Evolutionary conservation across 2,329 filamentous ascomycete genomes (phyloP).

Genomic region (Colletotrichum sp.): DNA sequence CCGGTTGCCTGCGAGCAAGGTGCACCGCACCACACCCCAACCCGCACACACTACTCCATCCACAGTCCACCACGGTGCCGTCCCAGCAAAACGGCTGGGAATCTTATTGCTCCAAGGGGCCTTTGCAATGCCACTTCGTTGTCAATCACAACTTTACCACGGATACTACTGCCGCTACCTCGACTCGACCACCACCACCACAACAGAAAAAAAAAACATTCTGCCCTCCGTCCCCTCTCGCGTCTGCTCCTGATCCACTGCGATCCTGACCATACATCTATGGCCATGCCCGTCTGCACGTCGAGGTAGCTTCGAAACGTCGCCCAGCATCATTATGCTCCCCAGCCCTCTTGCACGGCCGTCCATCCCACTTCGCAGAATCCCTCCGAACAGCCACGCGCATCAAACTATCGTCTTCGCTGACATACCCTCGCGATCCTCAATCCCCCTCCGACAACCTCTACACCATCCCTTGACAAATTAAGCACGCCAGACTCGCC

Average conservation of each 20-base stretch:
- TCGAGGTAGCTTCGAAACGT: slow-evolving; percentile 13
- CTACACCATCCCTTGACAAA: background rate
- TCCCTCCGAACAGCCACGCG: slow-evolving; percentile 5
- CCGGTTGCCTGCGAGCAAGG: background rate
- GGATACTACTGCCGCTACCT: background rate
- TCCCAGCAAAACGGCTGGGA: slow-evolving; percentile 20
- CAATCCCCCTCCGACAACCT: background rate
- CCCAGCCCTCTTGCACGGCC: slow-evolving; percentile 18
- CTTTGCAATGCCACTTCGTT: slow-evolving; percentile 20
- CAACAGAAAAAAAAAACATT: slow-evolving; percentile 9
- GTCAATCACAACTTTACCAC: slow-evolving; percentile 9
- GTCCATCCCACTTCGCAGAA: slow-evolving; percentile 14
- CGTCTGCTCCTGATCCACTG: background rate
- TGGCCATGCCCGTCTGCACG: slow-evolving; percentile 7
- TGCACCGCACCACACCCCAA: background rate
- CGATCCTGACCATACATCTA: background rate
- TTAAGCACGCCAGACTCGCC: background rate
- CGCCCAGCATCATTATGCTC: slow-evolving; percentile 22
- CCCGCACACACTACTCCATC: background rate
- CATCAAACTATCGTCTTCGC: slow-evolving; percentile 1
- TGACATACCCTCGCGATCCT: background rate
- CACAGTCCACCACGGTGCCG: slow-evolving; percentile 13
- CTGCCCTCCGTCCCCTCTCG: background rate
- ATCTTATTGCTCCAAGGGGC: slow-evolving; percentile 22
- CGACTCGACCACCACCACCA: background rate